A percentile compares a stretch with the other conserved stretches of the same genome.
These are phyloP conservation scores for Trichoderma cornu-damae DNA, from an alignment of 2,329 filamentous ascomycete species.

Conservation along the genomic window DNA sequence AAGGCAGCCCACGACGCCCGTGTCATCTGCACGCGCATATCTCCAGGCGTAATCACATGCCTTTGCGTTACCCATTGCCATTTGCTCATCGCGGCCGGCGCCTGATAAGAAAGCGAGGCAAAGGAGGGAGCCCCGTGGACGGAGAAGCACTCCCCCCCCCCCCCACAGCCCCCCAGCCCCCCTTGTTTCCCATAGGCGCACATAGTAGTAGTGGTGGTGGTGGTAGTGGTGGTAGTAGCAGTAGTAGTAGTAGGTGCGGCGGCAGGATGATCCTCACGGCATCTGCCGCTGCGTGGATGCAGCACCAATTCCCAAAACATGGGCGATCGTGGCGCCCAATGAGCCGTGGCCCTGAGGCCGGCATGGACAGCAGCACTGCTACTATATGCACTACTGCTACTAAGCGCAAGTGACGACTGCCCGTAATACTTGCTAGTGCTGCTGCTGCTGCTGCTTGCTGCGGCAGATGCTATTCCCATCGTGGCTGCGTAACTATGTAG, in stretches of 20 bases:
- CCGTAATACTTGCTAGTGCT: not conserved
- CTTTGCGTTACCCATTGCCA: not conserved
- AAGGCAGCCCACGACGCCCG: not conserved
- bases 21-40: not conserved
- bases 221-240: no score
- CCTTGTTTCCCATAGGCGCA: not conserved
- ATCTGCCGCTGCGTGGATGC: not conserved
- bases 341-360: not conserved
- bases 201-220: no score
- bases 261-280: not conserved
- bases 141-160: not conserved
- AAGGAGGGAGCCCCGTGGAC: not conserved
- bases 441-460: not conserved
- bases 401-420: not conserved
- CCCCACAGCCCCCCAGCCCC: not conserved
- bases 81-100: not conserved
- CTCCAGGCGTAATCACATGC: not conserved
- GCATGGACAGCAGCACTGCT: not conserved
- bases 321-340: conserved; percentile 5
- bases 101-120: conserved; percentile 5
- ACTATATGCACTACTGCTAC: not conserved
- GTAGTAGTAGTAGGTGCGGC: conserved; percentile 3
- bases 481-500: conserved; percentile 12
- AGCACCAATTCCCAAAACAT: conserved; percentile 1
- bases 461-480: not conserved